Evolutionary conservation across 345 rosid species (phyloP).

Genomic region (Raphanus raphanistrum): DNA sequence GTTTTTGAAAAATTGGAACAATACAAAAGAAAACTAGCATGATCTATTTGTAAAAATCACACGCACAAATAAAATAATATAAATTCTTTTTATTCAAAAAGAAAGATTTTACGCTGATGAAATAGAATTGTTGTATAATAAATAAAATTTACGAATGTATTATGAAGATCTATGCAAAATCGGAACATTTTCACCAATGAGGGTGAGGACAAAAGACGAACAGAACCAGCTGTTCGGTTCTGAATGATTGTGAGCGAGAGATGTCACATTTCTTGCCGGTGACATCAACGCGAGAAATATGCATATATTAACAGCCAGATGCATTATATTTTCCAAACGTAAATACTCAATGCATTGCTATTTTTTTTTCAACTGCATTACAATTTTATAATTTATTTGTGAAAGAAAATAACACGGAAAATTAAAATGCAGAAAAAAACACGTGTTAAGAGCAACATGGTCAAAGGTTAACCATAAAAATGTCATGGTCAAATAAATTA

Average conservation of each 20-base stretch:
- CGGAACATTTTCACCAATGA: background rate
- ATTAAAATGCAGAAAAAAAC: background rate
- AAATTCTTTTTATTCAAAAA: too few relatives aligned
- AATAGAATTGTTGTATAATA: background rate
- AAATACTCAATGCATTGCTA: background rate
- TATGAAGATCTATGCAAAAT: slow-evolving; percentile 19
- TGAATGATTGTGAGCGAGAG: slow-evolving; percentile 22
- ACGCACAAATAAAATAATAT: background rate
- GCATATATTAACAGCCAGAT: background rate
- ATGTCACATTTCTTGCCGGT: slow-evolving; percentile 17
- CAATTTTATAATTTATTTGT: background rate
- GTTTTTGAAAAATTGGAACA: background rate
- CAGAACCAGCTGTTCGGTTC: slow-evolving; percentile 32
- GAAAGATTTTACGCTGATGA: background rate
- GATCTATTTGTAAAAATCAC: background rate
- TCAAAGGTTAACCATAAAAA: background rate
- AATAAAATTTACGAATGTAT: background rate
- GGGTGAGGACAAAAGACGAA: slow-evolving; percentile 25
- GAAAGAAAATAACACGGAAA: background rate
- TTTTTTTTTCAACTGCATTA: background rate
- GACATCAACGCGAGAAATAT: slow-evolving; percentile 12
- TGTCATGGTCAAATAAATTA: background rate
- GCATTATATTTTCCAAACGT: background rate
- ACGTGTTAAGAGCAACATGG: slow-evolving; percentile 1
- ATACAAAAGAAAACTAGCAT: background rate